phyloP scores from a whole-genome alignment of 805 yeast genomes.

The Yarrowia yakushimensis region DNA sequence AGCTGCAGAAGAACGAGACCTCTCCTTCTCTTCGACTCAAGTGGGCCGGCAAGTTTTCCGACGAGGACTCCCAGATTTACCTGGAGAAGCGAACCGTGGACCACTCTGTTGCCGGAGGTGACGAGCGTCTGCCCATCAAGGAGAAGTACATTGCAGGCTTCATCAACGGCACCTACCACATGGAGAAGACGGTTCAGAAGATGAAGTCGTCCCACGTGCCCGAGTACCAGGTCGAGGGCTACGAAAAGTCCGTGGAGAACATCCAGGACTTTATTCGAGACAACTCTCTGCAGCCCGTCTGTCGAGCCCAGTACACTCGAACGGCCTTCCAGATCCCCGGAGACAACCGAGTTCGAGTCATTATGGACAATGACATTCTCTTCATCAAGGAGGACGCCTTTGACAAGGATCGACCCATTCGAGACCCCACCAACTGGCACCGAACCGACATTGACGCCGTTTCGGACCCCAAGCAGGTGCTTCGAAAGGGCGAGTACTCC shows the following conservation, averaged over 20 bases:
- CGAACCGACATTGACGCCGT: conserved; percentile 79
- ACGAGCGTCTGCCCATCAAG: conserved; percentile 62
- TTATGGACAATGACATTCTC: conserved; percentile 81
- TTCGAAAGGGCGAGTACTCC: conserved; percentile 80
- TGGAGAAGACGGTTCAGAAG: conserved; percentile 55
- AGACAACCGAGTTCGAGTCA: conserved; percentile 85
- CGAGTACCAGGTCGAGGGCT: conserved; percentile 49
- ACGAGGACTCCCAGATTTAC: conserved; percentile 70
- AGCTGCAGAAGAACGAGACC: conserved; percentile 63
- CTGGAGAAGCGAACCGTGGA: conserved; percentile 77
- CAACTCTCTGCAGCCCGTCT: conserved; percentile 72
- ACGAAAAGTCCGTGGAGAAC: conserved; percentile 53
- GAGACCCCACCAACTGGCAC: conserved; percentile 90
- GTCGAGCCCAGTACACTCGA: conserved; percentile 83
- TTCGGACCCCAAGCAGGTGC: conserved; percentile 61
- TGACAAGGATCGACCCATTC: conserved; percentile 78
- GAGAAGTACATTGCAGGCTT: conserved; percentile 79
- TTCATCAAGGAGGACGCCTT: conserved; percentile 90
- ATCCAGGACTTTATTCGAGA: conserved; percentile 61
- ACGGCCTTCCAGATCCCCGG: conserved; percentile 98
- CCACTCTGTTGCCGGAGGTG: conserved; percentile 36
- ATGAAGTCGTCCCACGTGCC: conserved; percentile 60
- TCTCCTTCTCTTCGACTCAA: conserved; percentile 78
- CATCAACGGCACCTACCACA: conserved; percentile 49
- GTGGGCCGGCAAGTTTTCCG: conserved; percentile 78